Evolutionary conservation across 2,329 filamentous ascomycete species (phyloP).

Genomic region (Ascochyta fabae): DNA sequence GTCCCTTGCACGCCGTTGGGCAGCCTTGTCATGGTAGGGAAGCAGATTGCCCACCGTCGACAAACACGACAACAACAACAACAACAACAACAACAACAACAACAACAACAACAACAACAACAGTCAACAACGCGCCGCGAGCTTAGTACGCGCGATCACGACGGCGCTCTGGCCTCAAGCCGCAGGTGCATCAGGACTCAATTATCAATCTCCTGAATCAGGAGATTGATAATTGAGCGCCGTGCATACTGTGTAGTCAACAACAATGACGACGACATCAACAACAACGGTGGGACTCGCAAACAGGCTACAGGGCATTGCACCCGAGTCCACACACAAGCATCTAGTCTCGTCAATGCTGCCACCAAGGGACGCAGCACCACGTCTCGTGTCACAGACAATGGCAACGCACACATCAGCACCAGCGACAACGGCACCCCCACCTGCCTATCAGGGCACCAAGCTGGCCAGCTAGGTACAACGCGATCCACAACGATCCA

Average conservation of each 20-base stretch:
- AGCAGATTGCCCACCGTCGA: neutral
- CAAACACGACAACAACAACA: neutral
- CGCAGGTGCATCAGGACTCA: neutral
- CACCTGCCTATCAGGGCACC: neutral
- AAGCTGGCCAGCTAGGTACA: neutral
- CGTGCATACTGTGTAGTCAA: neutral
- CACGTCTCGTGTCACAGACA: constrained; percentile 1
- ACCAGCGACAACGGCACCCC: constrained; percentile 2
- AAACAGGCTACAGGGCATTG: neutral
- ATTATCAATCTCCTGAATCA: neutral
- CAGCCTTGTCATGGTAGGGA: constrained; percentile 4
- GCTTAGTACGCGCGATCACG: constrained; percentile 11
- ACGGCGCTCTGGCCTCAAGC: constrained; percentile 6
- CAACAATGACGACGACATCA: neutral
- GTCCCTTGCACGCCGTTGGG: constrained; percentile 22
- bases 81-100: neutral
- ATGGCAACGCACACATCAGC: neutral
- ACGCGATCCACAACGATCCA: constrained; percentile 12
- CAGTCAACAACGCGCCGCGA: constrained; percentile 10
- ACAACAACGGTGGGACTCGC: neutral
- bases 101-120: neutral
- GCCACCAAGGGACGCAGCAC: constrained; percentile 1
- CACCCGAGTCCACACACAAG: neutral
- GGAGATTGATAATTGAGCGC: constrained; percentile 15
- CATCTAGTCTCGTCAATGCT: neutral